Base-by-base conservation (phyloP, 2,329 filamentous ascomycete genomes). In the Alternaria infectoria region DNA sequence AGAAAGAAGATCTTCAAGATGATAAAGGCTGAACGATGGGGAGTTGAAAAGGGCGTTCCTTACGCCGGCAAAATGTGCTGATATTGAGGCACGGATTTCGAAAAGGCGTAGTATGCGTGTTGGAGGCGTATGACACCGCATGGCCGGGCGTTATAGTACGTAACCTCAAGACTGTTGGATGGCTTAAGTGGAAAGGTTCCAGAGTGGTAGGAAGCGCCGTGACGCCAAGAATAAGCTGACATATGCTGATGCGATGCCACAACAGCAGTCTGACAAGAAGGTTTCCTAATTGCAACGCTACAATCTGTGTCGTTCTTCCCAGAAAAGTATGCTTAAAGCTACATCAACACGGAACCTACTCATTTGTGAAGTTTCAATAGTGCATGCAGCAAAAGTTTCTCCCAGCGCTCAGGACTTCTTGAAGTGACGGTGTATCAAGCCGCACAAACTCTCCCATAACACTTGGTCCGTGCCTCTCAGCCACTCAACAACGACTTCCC, bases 361-460 rank as follows among this genome's bases (percentile, higher is more conserved):
- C n/a, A 40, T 10, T 6, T 40, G 36, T 11, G 36, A 0, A 17
- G 8, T 11, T 10, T 11, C 0, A 10, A 40, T 0, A 1, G 36
- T 40, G 15, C 10, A 11, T 40, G n/a, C 36, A 40, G n/a, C n/a
- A 40, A 17, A 0, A 0, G 1, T 0, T 9, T 17, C 36, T 17
- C 0, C n/a, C 5, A 9, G n/a, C 36, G n/a, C 1, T 61, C 54
- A 66, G 4, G 51, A 49, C 54, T 71, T 74, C 50, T 70, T 74
- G 28, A 73, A 71, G n/a, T 62, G 57, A 17, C 69, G 59, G 61
- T 73, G 71, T 15, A 76, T 46, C 55, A 94, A 93, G 0, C 93
- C 93, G 64, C 89, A 91, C 66, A 99, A 93, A 76, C 94, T 97
- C 80, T 96, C 92, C 79, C 95, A 97, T 0, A 96, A 75, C 1